These are phyloP conservation scores for Hyphopichia burtonii DNA, from an alignment of 1,139 yeast species.

Conservation along the genomic window DNA sequence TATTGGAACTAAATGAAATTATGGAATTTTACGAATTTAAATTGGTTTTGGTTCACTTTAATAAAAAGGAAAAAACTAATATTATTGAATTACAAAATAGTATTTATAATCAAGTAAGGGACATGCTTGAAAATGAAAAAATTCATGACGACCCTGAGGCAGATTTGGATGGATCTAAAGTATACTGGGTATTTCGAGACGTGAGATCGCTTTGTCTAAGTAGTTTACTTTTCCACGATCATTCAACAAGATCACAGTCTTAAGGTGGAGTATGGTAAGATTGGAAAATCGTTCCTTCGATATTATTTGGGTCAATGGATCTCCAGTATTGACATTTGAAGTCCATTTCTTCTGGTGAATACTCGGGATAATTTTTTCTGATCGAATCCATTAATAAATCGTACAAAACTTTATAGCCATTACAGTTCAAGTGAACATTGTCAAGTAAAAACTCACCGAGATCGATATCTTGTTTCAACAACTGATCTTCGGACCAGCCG, in stretches of 20 bases:
- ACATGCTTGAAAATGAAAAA: conserved; percentile 5
- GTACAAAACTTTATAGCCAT: conserved; percentile 57
- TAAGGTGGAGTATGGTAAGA: conserved; percentile 5
- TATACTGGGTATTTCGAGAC: conserved; percentile 24
- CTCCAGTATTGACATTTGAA: conserved; percentile 37
- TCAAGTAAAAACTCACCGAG: conserved; percentile 35
- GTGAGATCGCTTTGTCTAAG: conserved; percentile 8
- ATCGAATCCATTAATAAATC: conserved; percentile 41
- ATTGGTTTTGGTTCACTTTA: conserved; percentile 8
- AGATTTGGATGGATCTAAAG: conserved; percentile 20
- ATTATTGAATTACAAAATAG: conserved; percentile 7
- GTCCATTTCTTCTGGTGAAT: conserved; percentile 34
- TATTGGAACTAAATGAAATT: conserved; percentile 11
- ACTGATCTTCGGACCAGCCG: conserved; percentile 13
- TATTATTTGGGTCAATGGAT: conserved; percentile 19
- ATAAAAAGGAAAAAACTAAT: conserved; percentile 11
- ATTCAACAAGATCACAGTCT: no score
- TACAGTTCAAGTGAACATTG: conserved; percentile 68
- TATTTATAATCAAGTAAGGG: conserved; percentile 11
- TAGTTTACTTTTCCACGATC: no score
- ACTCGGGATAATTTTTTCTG: conserved; percentile 45
- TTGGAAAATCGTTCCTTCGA: conserved; percentile 7
- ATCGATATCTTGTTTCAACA: conserved; percentile 13
- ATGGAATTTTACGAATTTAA: conserved; percentile 19
- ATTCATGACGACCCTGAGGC: conserved; percentile 13